Evolutionary conservation across 164 flowering plant genomes (phyloP), one percentile per base, ranked within the genome.

Genomic region (Pachysandra terminalis): DNA sequence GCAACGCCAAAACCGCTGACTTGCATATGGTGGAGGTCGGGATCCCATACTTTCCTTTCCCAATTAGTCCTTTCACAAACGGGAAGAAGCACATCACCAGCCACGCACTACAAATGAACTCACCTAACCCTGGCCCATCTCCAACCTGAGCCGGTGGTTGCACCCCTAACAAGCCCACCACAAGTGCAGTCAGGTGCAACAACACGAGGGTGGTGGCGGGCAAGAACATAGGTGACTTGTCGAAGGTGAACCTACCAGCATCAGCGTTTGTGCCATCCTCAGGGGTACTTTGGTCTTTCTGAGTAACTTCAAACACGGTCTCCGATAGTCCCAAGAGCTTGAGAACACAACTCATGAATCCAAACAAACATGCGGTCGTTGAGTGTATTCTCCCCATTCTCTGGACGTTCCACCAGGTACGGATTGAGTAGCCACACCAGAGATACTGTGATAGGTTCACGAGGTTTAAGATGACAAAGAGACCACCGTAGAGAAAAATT

Each of bases 401-500:
- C 19, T 80, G 79, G 66, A 68, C 71, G 69, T 81, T 82, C 88
- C 87, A 90, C 90, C 92, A 87, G n/a, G 74, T 65, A 0, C 76
- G 70, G 14, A 78, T 23, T 0, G 90, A 72, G 1, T 66, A 62
- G 9, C 83, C 81, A 0, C 32, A 12, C 2, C 19, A 22, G 0
- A 80, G 26, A 73, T n/a, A n/a, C n/a, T n/a, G n/a, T n/a, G n/a
- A n/a, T n/a, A n/a, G n/a, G n/a, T n/a, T n/a, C n/a, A n/a, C n/a
- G n/a, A n/a, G n/a, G n/a, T n/a, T n/a, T n/a, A n/a, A n/a, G n/a
- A n/a, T n/a, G n/a, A n/a, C n/a, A n/a, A n/a, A n/a, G n/a, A n/a
- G n/a, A n/a, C n/a, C n/a, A n/a, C n/a, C n/a, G n/a, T n/a, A n/a
- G n/a, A 84, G 65, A 1, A 65, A 8, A 1, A 81, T 10, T 7